Conservation (phyloP, 257 asterid species). For the Apocynum venetum region DNA sequence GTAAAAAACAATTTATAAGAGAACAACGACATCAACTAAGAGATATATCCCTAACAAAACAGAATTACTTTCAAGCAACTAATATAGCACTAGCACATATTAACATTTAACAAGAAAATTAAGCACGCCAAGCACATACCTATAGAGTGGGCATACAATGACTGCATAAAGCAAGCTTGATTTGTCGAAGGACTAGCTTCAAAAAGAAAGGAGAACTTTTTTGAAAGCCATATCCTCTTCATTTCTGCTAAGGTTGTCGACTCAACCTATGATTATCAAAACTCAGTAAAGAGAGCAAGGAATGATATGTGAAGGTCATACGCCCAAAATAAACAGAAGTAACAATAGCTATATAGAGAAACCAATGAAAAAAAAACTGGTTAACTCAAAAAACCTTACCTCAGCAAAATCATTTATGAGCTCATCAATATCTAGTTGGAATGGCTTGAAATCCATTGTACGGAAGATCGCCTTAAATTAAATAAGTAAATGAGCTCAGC, state of each 20-base stretch:
- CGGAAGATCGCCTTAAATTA: neutral
- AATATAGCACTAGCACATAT: neutral
- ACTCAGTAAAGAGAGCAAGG: neutral
- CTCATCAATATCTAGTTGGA: constrained; percentile 81
- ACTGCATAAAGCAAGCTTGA: constrained; percentile 84
- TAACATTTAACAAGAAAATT: neutral
- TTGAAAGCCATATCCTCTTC: constrained; percentile 72
- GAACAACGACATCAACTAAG: neutral
- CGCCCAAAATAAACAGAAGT: neutral
- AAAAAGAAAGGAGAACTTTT: constrained; percentile 67
- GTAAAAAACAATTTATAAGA: neutral
- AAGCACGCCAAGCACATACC: constrained; percentile 33
- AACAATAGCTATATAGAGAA: neutral
- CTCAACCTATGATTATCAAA: constrained; percentile 34
- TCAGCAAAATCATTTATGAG: constrained; percentile 59
- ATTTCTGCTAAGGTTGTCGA: constrained; percentile 59
- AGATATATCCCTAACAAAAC: neutral
- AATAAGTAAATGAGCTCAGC: neutral
- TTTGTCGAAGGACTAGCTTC: constrained; percentile 80
- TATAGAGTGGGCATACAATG: constrained; percentile 65
- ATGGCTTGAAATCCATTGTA: constrained; percentile 64
- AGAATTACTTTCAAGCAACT: neutral
- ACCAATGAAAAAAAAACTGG: neutral
- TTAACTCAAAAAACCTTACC: constrained; percentile 27
- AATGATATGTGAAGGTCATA: neutral